Evolutionary conservation across 2,329 filamentous ascomycete species (phyloP).

Genomic region (Fusarium sp.): DNA sequence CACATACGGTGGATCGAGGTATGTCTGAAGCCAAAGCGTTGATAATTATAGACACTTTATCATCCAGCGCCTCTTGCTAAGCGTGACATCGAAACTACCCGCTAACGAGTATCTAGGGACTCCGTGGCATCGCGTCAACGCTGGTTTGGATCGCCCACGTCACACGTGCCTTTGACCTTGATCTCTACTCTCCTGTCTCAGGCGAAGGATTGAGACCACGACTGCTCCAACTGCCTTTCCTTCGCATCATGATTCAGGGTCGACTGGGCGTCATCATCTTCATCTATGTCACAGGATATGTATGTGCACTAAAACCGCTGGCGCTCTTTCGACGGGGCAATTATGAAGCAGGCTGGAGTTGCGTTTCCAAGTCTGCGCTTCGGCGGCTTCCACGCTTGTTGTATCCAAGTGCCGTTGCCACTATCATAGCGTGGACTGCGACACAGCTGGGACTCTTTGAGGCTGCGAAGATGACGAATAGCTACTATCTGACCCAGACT

Average conservation of each 20-base stretch:
- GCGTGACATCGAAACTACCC: accelerated
- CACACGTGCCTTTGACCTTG: not conserved
- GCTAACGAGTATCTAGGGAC: not conserved
- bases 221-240: not conserved
- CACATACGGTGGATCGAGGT: not conserved
- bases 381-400: not conserved
- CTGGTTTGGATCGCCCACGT: not conserved
- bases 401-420: not conserved
- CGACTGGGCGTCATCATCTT: not conserved
- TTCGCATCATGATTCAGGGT: not conserved
- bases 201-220: not conserved
- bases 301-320: not conserved
- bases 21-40: accelerated
- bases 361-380: not conserved
- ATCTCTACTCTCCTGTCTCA: not conserved
- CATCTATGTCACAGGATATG: not conserved
- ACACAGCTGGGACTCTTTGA: not conserved
- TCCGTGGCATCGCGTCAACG: not conserved
- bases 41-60: not conserved
- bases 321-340: not conserved
- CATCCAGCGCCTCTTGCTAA: not conserved
- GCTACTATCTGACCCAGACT: not conserved
- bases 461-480: not conserved
- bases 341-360: not conserved
- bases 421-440: not conserved